Base-by-base conservation (phyloP, 345 rosid genomes). In the Laguncularia racemosa region DNA sequence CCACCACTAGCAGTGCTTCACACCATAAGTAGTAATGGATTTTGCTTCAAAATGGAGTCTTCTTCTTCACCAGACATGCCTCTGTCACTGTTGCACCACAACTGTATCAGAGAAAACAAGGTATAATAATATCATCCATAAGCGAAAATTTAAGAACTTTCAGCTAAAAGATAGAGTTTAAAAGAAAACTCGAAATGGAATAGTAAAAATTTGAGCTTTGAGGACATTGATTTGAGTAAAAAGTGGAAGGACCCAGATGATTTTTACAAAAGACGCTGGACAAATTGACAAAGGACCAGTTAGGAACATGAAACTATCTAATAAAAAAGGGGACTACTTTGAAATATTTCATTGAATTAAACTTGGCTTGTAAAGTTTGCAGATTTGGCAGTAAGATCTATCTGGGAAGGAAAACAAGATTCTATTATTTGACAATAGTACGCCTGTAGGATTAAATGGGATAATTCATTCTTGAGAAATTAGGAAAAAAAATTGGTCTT, bases 1-100 rank as follows among this genome's bases (percentile, higher is more conserved):
- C 86, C 93, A 23, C 99, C 97, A 62, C 90, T 95, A 23, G 81
- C 97, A 33, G 97, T 95, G 38, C 89, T 95, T 12, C 86, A 83
- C 78, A 85, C 93, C 55, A 59, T 95, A 67, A 72, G 86, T 33
- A 64, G 85, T 55, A 65, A 55, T 81, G 91, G 97, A 59, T 66
- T 83, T 47, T 88, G 92, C 92, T 90, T 88, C 88, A 95, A 90
- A 86, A 78, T 95, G 86, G 93, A 90, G 74, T 75, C 85, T 64
- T 71, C 74, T 65, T 52, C 56, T 53, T 59, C 75, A 20, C 71
- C 50, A 63, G 80, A 82, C 71, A 26, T 73, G 70, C 75, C 68
- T 83, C 91, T 90, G 16, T 77, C 62, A 67, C 76, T 84, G 67
- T 80, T 90, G 86, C 91, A 84, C 71, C 61, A 83, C 46, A 70